Percentiles rank a stretch among this genome's conserved stretches.
These are phyloP conservation scores for Coprinopsis cinerea DNA, from an alignment of 768 basidiomycete genomes.

Conservation along the genomic window DNA sequence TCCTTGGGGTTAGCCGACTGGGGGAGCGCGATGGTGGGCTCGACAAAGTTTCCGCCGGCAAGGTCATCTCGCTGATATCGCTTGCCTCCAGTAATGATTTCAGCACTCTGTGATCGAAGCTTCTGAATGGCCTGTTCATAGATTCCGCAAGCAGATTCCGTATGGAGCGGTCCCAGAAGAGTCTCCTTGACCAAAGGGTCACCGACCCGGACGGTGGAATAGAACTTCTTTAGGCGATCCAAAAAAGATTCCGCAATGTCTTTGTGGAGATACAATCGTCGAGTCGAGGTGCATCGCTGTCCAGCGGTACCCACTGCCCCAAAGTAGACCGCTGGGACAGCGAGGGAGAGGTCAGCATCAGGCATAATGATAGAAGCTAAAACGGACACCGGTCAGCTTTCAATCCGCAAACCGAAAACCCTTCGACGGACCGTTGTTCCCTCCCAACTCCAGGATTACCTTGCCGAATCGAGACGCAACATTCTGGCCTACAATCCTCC, in stretches of 20 bases:
- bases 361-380: constrained; percentile 88
- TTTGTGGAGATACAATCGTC: constrained; percentile 84
- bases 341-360: constrained; percentile 87
- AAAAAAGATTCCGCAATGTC: constrained; percentile 74
- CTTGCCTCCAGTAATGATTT: constrained; percentile 71
- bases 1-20: constrained; percentile 47
- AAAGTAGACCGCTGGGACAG: constrained; percentile 88
- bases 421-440: constrained; percentile 76
- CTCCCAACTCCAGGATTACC: constrained; percentile 85
- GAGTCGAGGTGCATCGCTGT: constrained; percentile 86
- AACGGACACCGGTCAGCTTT: too few relatives aligned
- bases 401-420: constrained; percentile 10
- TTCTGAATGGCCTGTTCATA: constrained; percentile 58
- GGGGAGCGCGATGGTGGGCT: constrained; percentile 79
- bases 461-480: constrained; percentile 90
- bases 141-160: constrained; percentile 54
- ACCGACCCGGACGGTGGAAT: constrained; percentile 68
- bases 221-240: constrained; percentile 64
- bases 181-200: constrained; percentile 75
- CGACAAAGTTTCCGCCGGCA: constrained; percentile 77
- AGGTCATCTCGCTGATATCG: constrained; percentile 47
- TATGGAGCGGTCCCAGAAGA: constrained; percentile 85
- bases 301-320: constrained; percentile 81
- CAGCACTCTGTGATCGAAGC: constrained; percentile 60
- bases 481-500: constrained; percentile 78